Percentiles rank a stretch among this genome's conserved stretches.
Evolutionary conservation across 305 asterid genomes (phyloP).

Genomic region (Fraxinus latifolia): DNA sequence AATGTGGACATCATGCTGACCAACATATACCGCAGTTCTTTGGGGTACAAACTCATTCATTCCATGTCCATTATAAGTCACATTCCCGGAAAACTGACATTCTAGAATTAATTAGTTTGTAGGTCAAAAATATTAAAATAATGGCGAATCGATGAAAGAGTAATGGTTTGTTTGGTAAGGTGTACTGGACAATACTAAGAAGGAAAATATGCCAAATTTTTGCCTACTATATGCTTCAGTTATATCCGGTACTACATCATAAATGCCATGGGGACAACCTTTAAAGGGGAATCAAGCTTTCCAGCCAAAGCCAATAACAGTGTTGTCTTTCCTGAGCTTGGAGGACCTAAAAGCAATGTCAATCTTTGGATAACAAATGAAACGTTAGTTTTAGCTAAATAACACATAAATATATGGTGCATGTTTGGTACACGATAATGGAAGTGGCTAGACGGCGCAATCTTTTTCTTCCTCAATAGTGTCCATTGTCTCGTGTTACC

Average conservation of each 20-base stretch:
- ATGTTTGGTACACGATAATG: not conserved
- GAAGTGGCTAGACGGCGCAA: not conserved
- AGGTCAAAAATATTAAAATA: not conserved
- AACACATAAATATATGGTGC: not conserved
- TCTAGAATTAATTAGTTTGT: not conserved
- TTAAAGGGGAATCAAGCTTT: slow-evolving; percentile 30
- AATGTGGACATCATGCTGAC: slow-evolving; percentile 44
- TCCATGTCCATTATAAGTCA: slow-evolving; percentile 43
- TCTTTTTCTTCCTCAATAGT: not conserved
- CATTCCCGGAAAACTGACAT: slow-evolving; percentile 33
- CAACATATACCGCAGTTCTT: slow-evolving; percentile 36
- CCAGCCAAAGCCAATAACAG: slow-evolving; percentile 49
- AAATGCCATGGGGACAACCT: slow-evolving; percentile 21
- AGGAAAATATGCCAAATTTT: not conserved
- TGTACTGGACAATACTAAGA: not conserved
- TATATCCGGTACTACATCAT: not conserved
- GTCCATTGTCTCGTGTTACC: not conserved
- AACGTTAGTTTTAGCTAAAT: not conserved
- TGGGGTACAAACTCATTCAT: slow-evolving; percentile 44
- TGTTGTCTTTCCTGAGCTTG: slow-evolving; percentile 47
- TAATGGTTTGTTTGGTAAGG: not conserved
- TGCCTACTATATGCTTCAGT: not conserved
- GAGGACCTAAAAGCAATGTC: slow-evolving; percentile 51
- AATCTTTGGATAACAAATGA: slow-evolving; percentile 25
- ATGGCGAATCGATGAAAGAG: not conserved